Conservation (phyloP, 208 protist species). For the Vickermania ingenoplastis region DNA sequence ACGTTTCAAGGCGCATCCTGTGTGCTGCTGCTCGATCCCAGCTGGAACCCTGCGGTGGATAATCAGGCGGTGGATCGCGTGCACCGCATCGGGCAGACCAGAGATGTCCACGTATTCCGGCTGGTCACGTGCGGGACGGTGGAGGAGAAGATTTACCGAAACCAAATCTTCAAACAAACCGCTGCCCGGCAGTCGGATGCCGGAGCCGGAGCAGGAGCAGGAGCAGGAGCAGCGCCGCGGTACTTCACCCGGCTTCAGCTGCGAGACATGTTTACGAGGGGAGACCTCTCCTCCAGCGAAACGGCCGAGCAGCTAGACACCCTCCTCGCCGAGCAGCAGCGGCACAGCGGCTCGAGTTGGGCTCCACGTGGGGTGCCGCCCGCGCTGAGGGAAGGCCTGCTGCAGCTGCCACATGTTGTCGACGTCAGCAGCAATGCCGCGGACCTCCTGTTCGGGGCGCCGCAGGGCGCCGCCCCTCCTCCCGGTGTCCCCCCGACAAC, state of each 20-base stretch:
- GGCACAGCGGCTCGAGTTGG: neutral
- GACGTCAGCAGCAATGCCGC: neutral
- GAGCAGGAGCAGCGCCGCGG: conserved; percentile 12
- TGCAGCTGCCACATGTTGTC: neutral
- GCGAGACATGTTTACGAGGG: conserved; percentile 68
- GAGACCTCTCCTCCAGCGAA: conserved; percentile 29
- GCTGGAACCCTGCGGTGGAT: conserved; percentile 96
- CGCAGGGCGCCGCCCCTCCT: too few species aligned
- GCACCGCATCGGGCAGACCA: conserved; percentile 96
- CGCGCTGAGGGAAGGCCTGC: neutral
- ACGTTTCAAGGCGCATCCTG: conserved; percentile 93
- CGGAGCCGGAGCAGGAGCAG: neutral
- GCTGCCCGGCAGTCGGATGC: conserved; percentile 41
- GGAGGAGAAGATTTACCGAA: conserved; percentile 98
- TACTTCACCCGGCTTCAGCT: conserved; percentile 82
- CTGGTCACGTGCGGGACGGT: conserved; percentile 94
- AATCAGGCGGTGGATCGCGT: conserved; percentile 95
- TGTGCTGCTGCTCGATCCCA: conserved; percentile 95
- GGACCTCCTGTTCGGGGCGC: neutral
- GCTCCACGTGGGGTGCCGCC: neutral
- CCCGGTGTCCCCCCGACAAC: too few species aligned
- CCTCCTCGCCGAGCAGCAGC: conserved; percentile 9
- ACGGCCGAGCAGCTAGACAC: conserved; percentile 57
- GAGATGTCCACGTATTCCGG: conserved; percentile 92
- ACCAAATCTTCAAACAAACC: conserved; percentile 94